A percentile compares a stretch with the other conserved stretches of the same genome.
phyloP scores from a whole-genome alignment of 2,329 filamentous ascomycete genomes.

The Sporothrix curviconia region DNA sequence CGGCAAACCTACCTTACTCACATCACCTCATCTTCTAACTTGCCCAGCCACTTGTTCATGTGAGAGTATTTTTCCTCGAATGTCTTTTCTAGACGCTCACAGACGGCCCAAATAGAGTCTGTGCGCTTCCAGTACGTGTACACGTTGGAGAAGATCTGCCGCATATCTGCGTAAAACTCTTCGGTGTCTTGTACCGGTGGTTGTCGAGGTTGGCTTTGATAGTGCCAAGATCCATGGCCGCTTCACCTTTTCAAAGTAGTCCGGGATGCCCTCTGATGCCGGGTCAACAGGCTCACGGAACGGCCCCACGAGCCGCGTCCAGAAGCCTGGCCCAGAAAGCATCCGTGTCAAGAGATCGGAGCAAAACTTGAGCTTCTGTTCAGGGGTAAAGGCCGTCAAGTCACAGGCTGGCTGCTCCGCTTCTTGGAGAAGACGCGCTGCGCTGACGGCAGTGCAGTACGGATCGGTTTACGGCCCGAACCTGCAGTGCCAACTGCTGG shows the following conservation, averaged over 20 bases:
- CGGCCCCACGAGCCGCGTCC: constrained; percentile 58
- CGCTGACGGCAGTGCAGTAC: constrained; percentile 27
- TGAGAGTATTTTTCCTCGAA: constrained; percentile 41
- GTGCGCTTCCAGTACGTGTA: constrained; percentile 56
- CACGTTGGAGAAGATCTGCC: constrained; percentile 58
- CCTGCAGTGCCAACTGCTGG: background rate
- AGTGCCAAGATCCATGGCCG: constrained; percentile 54
- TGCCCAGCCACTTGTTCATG: constrained; percentile 55
- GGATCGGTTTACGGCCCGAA: constrained; percentile 24
- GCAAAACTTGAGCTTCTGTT: constrained; percentile 52
- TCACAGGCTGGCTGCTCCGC: constrained; percentile 17
- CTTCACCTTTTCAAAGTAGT: constrained; percentile 56
- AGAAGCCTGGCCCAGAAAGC: constrained; percentile 58
- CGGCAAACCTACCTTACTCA: background rate
- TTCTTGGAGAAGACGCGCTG: constrained; percentile 13
- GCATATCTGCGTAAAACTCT: constrained; percentile 52
- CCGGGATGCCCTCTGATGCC: constrained; percentile 47
- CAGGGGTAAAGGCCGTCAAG: constrained; percentile 28
- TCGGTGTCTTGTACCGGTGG: constrained; percentile 42
- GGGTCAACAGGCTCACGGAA: constrained; percentile 57
- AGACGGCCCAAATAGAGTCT: constrained; percentile 48
- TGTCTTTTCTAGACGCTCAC: constrained; percentile 51
- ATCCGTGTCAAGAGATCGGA: constrained; percentile 52
- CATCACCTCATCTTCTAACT: constrained; percentile 24
- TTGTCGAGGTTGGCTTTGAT: constrained; percentile 55